Percentiles rank a stretch among this genome's conserved stretches.
These are phyloP conservation scores for Pichia heedii DNA, from an alignment of 805 yeast species.

Conservation along the genomic window DNA sequence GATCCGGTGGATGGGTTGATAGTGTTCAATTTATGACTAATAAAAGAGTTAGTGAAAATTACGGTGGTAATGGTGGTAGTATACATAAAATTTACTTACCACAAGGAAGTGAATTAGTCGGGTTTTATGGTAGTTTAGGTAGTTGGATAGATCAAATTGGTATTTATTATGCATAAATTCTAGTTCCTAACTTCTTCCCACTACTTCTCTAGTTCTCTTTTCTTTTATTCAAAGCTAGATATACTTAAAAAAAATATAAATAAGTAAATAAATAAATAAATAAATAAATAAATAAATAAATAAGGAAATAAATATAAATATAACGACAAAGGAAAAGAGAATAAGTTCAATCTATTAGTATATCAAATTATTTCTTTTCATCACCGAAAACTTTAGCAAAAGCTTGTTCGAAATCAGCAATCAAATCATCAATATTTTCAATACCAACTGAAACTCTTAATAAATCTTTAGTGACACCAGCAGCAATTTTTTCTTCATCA, in stretches of 20 bases:
- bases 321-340: no score
- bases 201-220: no score
- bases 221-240: no score
- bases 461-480: conserved; percentile 85
- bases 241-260: background rate
- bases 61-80: conserved; percentile 65
- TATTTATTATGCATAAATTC: conserved; percentile 40
- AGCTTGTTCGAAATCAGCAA: conserved; percentile 81
- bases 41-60: conserved; percentile 46
- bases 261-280: background rate
- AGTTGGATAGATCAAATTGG: conserved; percentile 73
- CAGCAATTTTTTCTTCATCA: conserved; percentile 67
- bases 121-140: conserved; percentile 61
- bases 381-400: conserved; percentile 49
- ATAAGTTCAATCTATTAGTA: no score
- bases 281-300: background rate
- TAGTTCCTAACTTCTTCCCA: no score
- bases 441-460: conserved; percentile 88
- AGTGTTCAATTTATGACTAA: conserved; percentile 66
- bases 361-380: background rate
- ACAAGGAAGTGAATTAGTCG: conserved; percentile 48
- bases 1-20: conserved; percentile 87
- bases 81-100: conserved; percentile 56
- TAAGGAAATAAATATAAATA: no score
- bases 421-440: conserved; percentile 84